Evolutionary conservation across 2,329 filamentous ascomycete genomes (phyloP), one percentile per base, ranked within the genome.

Genomic region (Tolypocladium endophyticum): DNA sequence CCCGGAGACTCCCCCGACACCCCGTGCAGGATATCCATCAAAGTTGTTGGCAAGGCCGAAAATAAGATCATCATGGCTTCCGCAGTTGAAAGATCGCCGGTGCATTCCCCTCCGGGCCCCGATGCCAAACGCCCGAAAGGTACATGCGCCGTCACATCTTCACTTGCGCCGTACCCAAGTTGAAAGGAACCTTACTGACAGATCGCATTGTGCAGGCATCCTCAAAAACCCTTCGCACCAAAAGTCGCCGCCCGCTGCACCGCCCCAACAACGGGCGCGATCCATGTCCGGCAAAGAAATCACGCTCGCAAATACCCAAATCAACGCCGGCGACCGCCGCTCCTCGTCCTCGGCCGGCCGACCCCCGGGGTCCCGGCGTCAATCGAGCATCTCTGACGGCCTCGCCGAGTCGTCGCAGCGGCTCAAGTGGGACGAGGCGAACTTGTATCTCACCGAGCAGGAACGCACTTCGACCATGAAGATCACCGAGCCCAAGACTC

Each of bases 371-470:
- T 88, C 87, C n/a, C 88, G 91, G 59, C 87, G 90, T 57, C 87
- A 87, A 64, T 92, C 89, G 0, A 77, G 78, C 59, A 74, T 79
- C 62, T 72, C 69, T 61, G 73, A 70, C 58, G 72, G 76, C 61
- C 76, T 78, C 28, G 73, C 77, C 54, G 78, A 82, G 50, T 73
- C 79, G 23, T 87, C 83, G 61, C 88, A 89, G 63, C 87, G 92
- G 63, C 81, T 99, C 66, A 96, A 97, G 77, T 99, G 94, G 94
- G 94, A 99, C 74, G 94, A 99, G 78, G 94, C 90, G 54, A 99
- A 99, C 71, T 83, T 99, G 38, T 99, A 97, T 76, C 83, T 99
- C 58, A 94, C 94, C 9, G 94, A 99, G 77, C 93, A 97, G 75
- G 91, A 97, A 75, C 92, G 90, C 75, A 91, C 87, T 61, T 88